Evolutionary conservation across 257 asterid genomes (phyloP).

Genomic region (Perilla frutescens): DNA sequence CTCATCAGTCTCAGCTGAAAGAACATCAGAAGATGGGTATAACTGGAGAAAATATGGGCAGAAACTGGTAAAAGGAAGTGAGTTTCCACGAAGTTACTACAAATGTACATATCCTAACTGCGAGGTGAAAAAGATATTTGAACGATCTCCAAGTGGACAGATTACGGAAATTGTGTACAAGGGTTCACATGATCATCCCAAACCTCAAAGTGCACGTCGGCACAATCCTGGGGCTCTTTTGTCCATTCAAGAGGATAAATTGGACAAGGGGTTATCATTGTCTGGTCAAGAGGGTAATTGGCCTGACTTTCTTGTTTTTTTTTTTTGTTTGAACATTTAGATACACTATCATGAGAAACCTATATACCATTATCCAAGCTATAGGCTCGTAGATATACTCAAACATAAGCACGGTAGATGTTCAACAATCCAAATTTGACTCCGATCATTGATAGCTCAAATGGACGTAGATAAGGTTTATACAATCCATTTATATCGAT

Average conservation of each 20-base stretch:
- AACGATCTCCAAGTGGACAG: constrained; percentile 92
- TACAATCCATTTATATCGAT: neutral
- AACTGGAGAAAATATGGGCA: constrained; percentile 99
- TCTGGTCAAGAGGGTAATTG: constrained; percentile 75
- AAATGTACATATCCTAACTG: constrained; percentile 95
- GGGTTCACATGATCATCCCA: constrained; percentile 97
- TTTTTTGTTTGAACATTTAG: constrained; percentile 17
- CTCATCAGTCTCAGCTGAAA: constrained; percentile 62
- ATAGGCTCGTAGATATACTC: neutral
- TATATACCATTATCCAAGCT: constrained; percentile 16
- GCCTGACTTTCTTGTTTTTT: constrained; percentile 26
- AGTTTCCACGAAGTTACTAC: constrained; percentile 95
- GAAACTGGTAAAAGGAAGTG: constrained; percentile 98
- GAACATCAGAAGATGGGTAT: constrained; percentile 91
- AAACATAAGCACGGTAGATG: neutral
- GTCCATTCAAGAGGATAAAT: constrained; percentile 77
- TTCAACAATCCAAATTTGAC: constrained; percentile 15
- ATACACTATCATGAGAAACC: constrained; percentile 2
- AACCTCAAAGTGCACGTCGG: constrained; percentile 87
- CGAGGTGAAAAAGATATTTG: constrained; percentile 93
- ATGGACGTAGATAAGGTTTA: neutral
- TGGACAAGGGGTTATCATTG: constrained; percentile 54
- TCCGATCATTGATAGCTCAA: constrained; percentile 16
- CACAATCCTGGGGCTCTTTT: constrained; percentile 74
- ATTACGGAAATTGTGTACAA: constrained; percentile 90